A percentile compares a stretch with the other conserved stretches of the same genome.
phyloP scores from a whole-genome alignment of 768 basidiomycete species.

The Trametes cubensis region DNA sequence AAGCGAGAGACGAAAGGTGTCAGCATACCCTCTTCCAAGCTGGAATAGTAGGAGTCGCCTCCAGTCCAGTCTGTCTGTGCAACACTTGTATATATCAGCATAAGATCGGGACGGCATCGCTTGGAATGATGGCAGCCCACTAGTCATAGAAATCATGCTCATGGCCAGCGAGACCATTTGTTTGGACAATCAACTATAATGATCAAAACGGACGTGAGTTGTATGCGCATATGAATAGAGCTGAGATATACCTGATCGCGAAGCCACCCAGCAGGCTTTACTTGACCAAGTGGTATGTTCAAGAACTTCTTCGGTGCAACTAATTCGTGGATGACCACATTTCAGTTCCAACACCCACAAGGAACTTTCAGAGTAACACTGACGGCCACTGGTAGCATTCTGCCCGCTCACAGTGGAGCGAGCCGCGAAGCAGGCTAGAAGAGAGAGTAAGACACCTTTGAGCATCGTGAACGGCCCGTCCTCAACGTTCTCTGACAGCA shows the following conservation, averaged over 20 bases:
- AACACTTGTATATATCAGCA: slow-evolving; percentile 27
- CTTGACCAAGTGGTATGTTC: slow-evolving; percentile 32
- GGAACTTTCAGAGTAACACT: not conserved
- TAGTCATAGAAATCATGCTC: slow-evolving; percentile 42
- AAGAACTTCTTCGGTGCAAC: slow-evolving; percentile 37
- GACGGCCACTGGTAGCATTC: slow-evolving; percentile 10
- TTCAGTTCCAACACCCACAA: not conserved
- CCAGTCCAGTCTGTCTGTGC: slow-evolving; percentile 40
- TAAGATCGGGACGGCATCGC: too few relatives aligned
- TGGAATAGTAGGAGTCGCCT: slow-evolving; percentile 38
- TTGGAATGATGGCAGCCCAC: slow-evolving; percentile 21
- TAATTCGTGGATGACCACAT: not conserved
- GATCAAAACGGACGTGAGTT: not conserved
- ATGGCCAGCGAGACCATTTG: slow-evolving; percentile 40
- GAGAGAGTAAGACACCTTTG: slow-evolving; percentile 6
- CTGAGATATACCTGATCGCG: slow-evolving; percentile 32
- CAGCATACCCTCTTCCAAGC: slow-evolving; percentile 38
- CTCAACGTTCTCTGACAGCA: not conserved
- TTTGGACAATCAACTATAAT: slow-evolving; percentile 36
- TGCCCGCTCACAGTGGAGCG: slow-evolving; percentile 9
- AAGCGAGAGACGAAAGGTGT: not conserved
- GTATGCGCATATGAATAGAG: not conserved
- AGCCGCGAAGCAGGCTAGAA: slow-evolving; percentile 12
- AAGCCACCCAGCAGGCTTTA: slow-evolving; percentile 38
- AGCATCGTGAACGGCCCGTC: slow-evolving; percentile 18